phyloP scores from a whole-genome alignment of 176 grass and related monocot genomes.

The Cenchrus americanus region DNA sequence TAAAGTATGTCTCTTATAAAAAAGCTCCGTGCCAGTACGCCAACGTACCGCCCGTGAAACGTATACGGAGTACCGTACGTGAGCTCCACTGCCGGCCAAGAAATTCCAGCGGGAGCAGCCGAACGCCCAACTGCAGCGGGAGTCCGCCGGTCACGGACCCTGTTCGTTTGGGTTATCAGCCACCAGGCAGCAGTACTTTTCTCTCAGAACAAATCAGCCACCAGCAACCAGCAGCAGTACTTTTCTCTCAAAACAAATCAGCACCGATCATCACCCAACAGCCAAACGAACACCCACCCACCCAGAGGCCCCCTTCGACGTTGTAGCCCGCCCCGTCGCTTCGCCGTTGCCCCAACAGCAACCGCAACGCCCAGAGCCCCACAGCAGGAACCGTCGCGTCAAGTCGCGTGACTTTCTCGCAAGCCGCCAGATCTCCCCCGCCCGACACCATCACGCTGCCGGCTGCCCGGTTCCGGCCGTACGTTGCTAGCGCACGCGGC shows the following conservation, averaged over 20 bases:
- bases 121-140: no score
- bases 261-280: no score
- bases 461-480: slow-evolving; percentile 11
- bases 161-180: no score
- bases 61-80: background rate
- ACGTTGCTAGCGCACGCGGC: slow-evolving; percentile 6
- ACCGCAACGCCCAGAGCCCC: background rate
- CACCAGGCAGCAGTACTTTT: no score
- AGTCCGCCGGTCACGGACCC: background rate
- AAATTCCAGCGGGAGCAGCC: no score
- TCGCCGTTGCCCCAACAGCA: background rate
- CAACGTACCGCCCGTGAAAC: slow-evolving; percentile 17
- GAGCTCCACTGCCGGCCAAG: background rate
- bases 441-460: slow-evolving; percentile 39
- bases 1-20: no score
- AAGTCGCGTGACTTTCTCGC: slow-evolving; percentile 26
- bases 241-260: no score
- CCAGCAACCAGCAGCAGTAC: no score
- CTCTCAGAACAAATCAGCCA: no score
- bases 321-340: background rate
- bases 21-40: background rate
- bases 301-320: background rate
- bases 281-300: no score
- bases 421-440: background rate
- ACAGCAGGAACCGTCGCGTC: slow-evolving; percentile 2